A percentile compares a stretch with the other conserved stretches of the same genome.
phyloP scores from a whole-genome alignment of 345 rosid species.

The Camelina laxa region DNA sequence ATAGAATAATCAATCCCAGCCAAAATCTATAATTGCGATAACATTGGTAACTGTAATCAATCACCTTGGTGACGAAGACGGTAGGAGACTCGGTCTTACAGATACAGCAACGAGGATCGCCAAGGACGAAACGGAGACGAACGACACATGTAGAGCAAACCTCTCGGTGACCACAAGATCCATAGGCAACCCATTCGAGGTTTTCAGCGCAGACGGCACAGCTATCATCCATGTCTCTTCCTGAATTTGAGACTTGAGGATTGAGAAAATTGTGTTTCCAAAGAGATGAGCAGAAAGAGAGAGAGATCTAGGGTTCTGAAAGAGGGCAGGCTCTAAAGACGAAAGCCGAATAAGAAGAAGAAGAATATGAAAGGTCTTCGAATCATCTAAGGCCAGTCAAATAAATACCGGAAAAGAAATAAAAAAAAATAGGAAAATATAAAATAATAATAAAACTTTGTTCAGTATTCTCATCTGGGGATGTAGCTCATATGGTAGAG shows the following conservation, averaged over 20 bases:
- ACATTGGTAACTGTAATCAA: background rate
- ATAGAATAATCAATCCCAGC: background rate
- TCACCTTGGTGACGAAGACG: slow-evolving; percentile 89
- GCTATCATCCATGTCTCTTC: slow-evolving; percentile 73
- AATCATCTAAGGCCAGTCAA: slow-evolving; percentile 22
- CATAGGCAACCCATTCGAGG: slow-evolving; percentile 94
- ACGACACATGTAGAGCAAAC: slow-evolving; percentile 90
- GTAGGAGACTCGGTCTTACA: slow-evolving; percentile 74
- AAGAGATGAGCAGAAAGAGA: background rate
- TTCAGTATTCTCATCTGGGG: background rate
- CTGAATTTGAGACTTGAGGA: slow-evolving; percentile 24
- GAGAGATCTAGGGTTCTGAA: slow-evolving; percentile 47
- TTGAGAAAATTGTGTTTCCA: background rate
- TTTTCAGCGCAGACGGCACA: slow-evolving; percentile 94
- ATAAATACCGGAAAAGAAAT: background rate
- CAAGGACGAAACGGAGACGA: slow-evolving; percentile 88
- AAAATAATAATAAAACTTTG: background rate
- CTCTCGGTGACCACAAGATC: slow-evolving; percentile 91
- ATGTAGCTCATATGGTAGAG: slow-evolving; percentile 69
- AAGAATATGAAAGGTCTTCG: slow-evolving; percentile 26
- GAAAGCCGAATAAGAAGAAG: background rate
- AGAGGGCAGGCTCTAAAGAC: slow-evolving; percentile 25
- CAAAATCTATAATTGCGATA: background rate
- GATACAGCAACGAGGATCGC: slow-evolving; percentile 89
- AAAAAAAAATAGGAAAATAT: background rate